Evolutionary conservation across 805 yeast genomes (phyloP).

Genomic region (Helenozyma rhizophorensis): DNA sequence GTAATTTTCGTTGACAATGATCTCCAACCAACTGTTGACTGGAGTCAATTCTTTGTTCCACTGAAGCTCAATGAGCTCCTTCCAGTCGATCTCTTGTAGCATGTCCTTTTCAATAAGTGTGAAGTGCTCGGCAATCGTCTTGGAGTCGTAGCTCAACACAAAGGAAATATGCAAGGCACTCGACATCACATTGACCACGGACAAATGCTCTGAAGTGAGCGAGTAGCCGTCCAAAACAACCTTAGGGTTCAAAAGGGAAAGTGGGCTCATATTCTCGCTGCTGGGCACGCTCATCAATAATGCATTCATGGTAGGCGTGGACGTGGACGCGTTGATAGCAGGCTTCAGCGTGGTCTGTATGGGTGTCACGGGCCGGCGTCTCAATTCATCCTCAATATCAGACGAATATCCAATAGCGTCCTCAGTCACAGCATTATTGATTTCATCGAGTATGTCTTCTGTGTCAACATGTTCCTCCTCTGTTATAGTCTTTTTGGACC

Average conservation of each 20-base stretch:
- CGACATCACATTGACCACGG: conserved; percentile 40
- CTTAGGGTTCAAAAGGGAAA: conserved; percentile 20
- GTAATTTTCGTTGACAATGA: conserved; percentile 53
- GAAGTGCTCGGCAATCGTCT: conserved; percentile 69
- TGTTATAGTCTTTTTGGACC: too few relatives aligned
- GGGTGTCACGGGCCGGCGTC: conserved; percentile 31
- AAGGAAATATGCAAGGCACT: conserved; percentile 72
- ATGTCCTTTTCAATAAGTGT: conserved; percentile 86
- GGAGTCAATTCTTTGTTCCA: conserved; percentile 68
- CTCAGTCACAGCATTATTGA: conserved; percentile 36
- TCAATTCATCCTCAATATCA: conserved; percentile 15
- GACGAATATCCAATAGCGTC: conserved; percentile 27
- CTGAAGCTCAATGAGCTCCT: conserved; percentile 70
- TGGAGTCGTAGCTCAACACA: conserved; percentile 66
- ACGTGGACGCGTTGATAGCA: conserved; percentile 4
- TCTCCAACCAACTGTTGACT: conserved; percentile 78
- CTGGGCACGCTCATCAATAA: conserved; percentile 5
- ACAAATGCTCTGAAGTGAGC: conserved; percentile 24
- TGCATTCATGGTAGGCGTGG: conserved; percentile 13
- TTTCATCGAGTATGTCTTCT: conserved; percentile 34
- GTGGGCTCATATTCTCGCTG: conserved; percentile 10
- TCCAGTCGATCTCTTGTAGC: conserved; percentile 85
- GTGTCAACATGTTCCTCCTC: conserved; percentile 17
- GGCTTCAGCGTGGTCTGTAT: conserved; percentile 11
- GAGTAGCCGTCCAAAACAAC: conserved; percentile 33